Conservation (phyloP, 1,284 basidiomycete species). For the Tetrapyrgos nigripes region DNA sequence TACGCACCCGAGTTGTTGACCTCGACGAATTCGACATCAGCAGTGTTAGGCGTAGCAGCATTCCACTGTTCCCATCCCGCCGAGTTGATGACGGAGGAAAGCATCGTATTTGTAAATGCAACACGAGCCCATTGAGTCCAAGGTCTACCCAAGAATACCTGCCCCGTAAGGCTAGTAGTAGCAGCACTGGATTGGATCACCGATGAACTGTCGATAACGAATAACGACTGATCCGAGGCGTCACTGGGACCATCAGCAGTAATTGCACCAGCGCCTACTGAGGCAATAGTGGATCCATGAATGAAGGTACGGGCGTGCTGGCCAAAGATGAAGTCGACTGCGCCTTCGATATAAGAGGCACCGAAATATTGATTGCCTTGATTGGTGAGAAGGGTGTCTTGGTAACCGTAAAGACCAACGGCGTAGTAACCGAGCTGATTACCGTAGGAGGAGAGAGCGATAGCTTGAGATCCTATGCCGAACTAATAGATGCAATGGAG, state of each 20-base stretch:
- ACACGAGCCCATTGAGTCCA: slow-evolving; percentile 24
- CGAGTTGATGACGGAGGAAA: slow-evolving; percentile 28
- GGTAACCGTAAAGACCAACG: too few species aligned
- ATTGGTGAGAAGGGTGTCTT: slow-evolving; percentile 40
- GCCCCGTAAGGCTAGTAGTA: slow-evolving; percentile 19
- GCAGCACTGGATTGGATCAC: slow-evolving; percentile 27
- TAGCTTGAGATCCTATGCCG: too few species aligned
- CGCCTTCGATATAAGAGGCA: slow-evolving; percentile 39
- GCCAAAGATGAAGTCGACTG: too few species aligned
- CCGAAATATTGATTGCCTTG: slow-evolving; percentile 37
- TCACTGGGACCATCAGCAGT: slow-evolving; percentile 35
- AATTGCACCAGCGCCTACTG: slow-evolving; percentile 33
- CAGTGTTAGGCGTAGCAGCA: slow-evolving; percentile 31
- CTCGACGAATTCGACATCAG: too few species aligned
- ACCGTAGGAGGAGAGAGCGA: slow-evolving; percentile 33
- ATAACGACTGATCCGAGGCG: slow-evolving; percentile 19
- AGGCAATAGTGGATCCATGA: slow-evolving; percentile 36
- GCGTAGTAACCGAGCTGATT: slow-evolving; percentile 32
- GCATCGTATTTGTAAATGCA: slow-evolving; percentile 21
- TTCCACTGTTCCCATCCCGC: slow-evolving; percentile 38
- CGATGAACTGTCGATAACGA: slow-evolving; percentile 33
- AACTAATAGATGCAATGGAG: too few species aligned
- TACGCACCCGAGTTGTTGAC: too few species aligned
- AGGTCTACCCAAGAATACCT: slow-evolving; percentile 28
- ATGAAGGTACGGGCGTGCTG: slow-evolving; percentile 37